Base-by-base conservation (phyloP, 1,139 yeast genomes). In the Debaryomycetaceae sp. region DNA sequence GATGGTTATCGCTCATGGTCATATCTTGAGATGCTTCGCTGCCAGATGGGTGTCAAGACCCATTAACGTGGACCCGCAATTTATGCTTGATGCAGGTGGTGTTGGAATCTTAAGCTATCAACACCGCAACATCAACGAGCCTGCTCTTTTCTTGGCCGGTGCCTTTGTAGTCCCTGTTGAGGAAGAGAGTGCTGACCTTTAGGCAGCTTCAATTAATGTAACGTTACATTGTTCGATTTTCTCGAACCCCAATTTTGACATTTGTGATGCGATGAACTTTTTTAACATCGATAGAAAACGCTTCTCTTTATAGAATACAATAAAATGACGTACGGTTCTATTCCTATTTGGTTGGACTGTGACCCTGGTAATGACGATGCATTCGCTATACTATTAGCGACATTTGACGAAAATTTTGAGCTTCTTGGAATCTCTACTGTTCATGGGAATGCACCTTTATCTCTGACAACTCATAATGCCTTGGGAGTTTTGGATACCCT, bases 281-380 rank as follows among this genome's bases (percentile, higher is more conserved):
- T 13, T 16, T 7, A 8, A 32, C n/a, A 7, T 32, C 9, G n/a
- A 17, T 7, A 9, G n/a, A 8, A 15, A 16, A 17, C 14, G 8
- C 8, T 32, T 17, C 14, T 11, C 14, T 17, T 8, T 32, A 6
- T 2, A 26, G 7, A 17, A n/a, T 2, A 3, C 3, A 8, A 9
- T 3, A 3, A 15, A 30, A 15, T 30, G 17, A 30, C 15, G 17
- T 16, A 8, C n/a, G 13, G 3, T n/a, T 16, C 15, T 9, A 66
- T 83, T 16, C 91, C 91, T 1, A 53, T 87, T 5, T 86, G 96
- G 96, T 59, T 88, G n/a, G 96, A 88, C 62, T 88, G 96, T 56
- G 96, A 88, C 56, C 95, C 96, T 0, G 96, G 96, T 2, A 92
- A 86, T 52, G 96, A 88, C 56, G 97, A 88, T 54, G 86, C 88